phyloP scores from a whole-genome alignment of 768 basidiomycete species.

The Lentinula sp. region DNA sequence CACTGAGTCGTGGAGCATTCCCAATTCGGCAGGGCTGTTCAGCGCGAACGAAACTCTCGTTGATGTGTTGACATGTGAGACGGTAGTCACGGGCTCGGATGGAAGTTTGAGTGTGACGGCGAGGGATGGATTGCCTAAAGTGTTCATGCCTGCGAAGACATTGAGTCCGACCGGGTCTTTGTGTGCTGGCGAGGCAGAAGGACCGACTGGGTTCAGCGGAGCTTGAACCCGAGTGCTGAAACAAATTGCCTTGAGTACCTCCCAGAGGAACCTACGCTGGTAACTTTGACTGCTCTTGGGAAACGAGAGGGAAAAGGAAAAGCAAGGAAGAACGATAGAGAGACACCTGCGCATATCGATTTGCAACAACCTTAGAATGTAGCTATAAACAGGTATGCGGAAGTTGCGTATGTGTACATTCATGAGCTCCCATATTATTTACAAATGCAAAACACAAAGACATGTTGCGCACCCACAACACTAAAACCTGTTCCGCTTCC shows the following conservation, averaged over 20 bases:
- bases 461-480: neutral
- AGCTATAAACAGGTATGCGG: no score
- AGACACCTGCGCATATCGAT: no score
- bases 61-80: conserved; percentile 46
- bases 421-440: no score
- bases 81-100: conserved; percentile 25
- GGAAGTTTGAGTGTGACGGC: conserved; percentile 36
- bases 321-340: no score
- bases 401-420: no score
- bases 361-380: no score
- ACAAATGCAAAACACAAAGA: no score
- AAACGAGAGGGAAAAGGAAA: no score
- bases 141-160: conserved; percentile 17
- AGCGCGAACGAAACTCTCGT: conserved; percentile 34
- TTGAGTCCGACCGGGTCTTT: conserved; percentile 13
- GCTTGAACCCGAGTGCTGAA: no score
- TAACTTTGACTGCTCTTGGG: no score
- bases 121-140: conserved; percentile 39
- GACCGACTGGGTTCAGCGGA: neutral
- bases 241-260: no score
- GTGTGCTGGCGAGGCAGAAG: neutral
- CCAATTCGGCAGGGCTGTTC: conserved; percentile 37
- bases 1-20: conserved; percentile 11
- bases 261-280: no score
- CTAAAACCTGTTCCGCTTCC: conserved; percentile 56